phyloP scores from a whole-genome alignment of 73 alveolate species.

The Paramecium octaurelia region DNA sequence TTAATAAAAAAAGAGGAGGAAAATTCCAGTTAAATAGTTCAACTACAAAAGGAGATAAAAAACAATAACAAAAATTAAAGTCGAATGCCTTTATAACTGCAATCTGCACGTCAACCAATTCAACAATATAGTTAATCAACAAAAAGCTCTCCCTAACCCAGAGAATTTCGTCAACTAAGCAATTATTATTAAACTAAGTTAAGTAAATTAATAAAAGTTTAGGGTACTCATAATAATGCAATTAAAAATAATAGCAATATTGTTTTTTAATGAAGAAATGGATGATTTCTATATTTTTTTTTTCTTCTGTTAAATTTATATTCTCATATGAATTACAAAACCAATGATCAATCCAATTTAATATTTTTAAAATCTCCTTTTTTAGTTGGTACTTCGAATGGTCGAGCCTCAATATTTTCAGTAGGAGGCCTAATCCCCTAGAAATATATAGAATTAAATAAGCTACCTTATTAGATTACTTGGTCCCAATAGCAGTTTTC shows the following conservation, averaged over 20 bases:
- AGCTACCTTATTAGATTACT: slow-evolving; percentile 30
- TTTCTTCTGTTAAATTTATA: background rate
- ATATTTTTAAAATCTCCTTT: slow-evolving; percentile 26
- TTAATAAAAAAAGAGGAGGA: background rate
- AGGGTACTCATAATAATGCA: background rate
- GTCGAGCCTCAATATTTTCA: background rate
- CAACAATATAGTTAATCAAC: background rate
- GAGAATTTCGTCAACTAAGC: background rate
- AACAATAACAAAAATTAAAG: background rate
- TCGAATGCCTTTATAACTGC: background rate
- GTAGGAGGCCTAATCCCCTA: slow-evolving; percentile 46
- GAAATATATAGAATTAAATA: background rate
- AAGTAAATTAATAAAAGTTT: background rate
- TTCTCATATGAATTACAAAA: background rate
- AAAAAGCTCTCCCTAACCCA: background rate
- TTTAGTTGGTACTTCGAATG: background rate
- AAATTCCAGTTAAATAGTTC: background rate
- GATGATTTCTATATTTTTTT: background rate
- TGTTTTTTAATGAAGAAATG: background rate
- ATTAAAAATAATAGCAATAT: background rate
- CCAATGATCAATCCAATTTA: background rate
- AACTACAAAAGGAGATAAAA: background rate
- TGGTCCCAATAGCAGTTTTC: slow-evolving; percentile 65
- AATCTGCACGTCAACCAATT: background rate
- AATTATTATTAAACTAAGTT: background rate